These are phyloP conservation scores for Cryptococcus sp. DNA, from an alignment of 1,284 basidiomycete species.

Conservation along the genomic window DNA sequence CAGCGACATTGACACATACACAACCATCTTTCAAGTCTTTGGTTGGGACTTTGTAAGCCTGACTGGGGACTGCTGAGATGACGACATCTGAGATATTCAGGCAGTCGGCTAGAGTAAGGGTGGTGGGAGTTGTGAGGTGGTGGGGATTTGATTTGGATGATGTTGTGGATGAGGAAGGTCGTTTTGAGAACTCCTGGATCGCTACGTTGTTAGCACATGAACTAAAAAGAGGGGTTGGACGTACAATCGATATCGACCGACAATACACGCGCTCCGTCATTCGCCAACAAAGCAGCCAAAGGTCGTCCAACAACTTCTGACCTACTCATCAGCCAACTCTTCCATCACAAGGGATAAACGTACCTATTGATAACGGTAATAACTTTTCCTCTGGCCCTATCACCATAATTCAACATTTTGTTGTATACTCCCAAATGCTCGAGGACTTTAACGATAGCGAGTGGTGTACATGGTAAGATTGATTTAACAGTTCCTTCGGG, in stretches of 20 bases:
- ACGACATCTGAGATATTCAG: constrained; percentile 81
- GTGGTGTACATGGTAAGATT: constrained; percentile 92
- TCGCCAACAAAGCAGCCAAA: constrained; percentile 85
- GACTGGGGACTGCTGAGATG: constrained; percentile 79
- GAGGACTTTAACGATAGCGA: constrained; percentile 92
- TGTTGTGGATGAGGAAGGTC: constrained; percentile 54
- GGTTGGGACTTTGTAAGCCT: constrained; percentile 86
- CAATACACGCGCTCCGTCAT: constrained; percentile 92
- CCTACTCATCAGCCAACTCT: constrained; percentile 47
- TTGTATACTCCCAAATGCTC: constrained; percentile 92
- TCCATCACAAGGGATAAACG: constrained; percentile 24
- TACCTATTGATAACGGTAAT: constrained; percentile 91
- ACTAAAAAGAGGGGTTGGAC: background rate
- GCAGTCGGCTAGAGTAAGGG: constrained; percentile 66
- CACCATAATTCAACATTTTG: constrained; percentile 82
- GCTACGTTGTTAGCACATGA: constrained; percentile 15
- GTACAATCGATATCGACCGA: constrained; percentile 91
- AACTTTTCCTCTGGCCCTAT: constrained; percentile 87
- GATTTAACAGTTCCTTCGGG: constrained; percentile 56
- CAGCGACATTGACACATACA: constrained; percentile 86
- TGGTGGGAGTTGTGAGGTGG: constrained; percentile 69
- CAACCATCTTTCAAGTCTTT: constrained; percentile 88
- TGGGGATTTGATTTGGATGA: constrained; percentile 64
- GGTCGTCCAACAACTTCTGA: constrained; percentile 96
- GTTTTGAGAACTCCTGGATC: constrained; percentile 76